A percentile compares a stretch with the other conserved stretches of the same genome.
These are phyloP conservation scores for Isatis lusitanica DNA, from an alignment of 441 rosid species.

Conservation along the genomic window DNA sequence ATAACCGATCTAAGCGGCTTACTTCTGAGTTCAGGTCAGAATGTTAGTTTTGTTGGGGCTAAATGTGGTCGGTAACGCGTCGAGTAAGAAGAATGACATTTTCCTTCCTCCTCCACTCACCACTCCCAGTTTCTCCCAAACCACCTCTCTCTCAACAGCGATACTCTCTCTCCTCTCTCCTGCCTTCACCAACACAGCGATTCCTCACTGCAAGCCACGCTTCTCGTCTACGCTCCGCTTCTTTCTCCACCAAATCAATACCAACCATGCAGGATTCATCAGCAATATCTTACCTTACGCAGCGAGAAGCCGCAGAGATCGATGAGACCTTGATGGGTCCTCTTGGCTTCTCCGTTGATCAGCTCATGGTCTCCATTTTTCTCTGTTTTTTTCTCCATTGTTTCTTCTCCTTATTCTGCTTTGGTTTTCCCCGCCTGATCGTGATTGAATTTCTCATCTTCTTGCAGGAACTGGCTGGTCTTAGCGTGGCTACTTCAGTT, in stretches of 20 bases:
- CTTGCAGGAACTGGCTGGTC: conserved; percentile 90
- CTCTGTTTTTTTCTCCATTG: background rate
- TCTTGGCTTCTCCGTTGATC: conserved; percentile 90
- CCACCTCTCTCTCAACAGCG: background rate
- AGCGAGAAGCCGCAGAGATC: conserved; percentile 79
- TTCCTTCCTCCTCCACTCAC: conserved; percentile 31
- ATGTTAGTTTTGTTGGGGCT: background rate
- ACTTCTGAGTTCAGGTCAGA: background rate
- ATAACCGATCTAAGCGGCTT: background rate
- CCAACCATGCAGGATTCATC: conserved; percentile 42
- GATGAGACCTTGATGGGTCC: conserved; percentile 95
- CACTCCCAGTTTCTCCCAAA: conserved; percentile 10
- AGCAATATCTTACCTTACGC: conserved; percentile 62
- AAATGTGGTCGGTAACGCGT: conserved; percentile 18
- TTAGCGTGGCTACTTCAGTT: conserved; percentile 85
- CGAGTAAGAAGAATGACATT: conserved; percentile 24
- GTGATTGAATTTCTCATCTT: background rate
- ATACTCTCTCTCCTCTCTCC: conserved; percentile 38
- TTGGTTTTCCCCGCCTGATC: background rate
- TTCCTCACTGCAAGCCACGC: conserved; percentile 26
- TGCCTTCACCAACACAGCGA: conserved; percentile 18
- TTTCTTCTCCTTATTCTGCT: background rate
- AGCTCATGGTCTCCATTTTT: conserved; percentile 65
- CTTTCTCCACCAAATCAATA: conserved; percentile 39
- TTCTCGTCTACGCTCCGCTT: conserved; percentile 23